Evolutionary conservation across 768 basidiomycete species (phyloP).

Genomic region (Paxillus involutus): DNA sequence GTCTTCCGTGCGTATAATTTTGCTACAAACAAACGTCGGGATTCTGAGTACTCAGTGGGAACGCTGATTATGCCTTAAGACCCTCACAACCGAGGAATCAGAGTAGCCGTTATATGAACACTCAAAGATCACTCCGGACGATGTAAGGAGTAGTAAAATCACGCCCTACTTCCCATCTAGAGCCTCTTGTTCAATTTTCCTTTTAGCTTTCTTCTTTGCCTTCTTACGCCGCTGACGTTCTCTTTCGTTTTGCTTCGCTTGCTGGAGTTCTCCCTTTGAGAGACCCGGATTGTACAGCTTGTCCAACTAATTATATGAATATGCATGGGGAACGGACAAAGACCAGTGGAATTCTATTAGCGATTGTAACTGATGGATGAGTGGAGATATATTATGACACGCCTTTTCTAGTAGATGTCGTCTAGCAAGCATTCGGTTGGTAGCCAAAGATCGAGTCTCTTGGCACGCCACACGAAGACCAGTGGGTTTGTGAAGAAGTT

Average conservation of each 20-base stretch:
- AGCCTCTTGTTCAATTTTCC: slow-evolving; percentile 25
- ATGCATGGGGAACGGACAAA: neutral
- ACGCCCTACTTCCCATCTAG: neutral
- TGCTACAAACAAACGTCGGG: neutral
- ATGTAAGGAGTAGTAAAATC: too few relatives aligned
- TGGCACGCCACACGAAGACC: slow-evolving; percentile 87
- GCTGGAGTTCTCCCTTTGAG: slow-evolving; percentile 65
- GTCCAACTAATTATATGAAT: slow-evolving; percentile 55
- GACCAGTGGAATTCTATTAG: slow-evolving; percentile 18
- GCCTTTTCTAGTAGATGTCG: slow-evolving; percentile 75
- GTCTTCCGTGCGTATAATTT: slow-evolving; percentile 12
- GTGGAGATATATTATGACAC: slow-evolving; percentile 35
- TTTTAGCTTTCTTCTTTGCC: slow-evolving; percentile 62
- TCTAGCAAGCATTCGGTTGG: slow-evolving; percentile 79
- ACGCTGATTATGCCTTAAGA: too few relatives aligned
- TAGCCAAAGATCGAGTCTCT: slow-evolving; percentile 78
- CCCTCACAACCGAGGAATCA: too few relatives aligned
- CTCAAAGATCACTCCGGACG: too few relatives aligned
- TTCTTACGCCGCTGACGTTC: slow-evolving; percentile 77
- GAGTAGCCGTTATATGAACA: too few relatives aligned
- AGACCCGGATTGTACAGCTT: slow-evolving; percentile 71
- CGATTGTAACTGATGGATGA: slow-evolving; percentile 1
- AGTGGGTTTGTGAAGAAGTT: slow-evolving; percentile 85
- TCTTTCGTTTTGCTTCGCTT: slow-evolving; percentile 74
- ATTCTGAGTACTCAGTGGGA: neutral